These are phyloP conservation scores for Phaeosphaeriaceae sp. DNA, from an alignment of 2,329 filamentous ascomycete genomes.

Conservation along the genomic window DNA sequence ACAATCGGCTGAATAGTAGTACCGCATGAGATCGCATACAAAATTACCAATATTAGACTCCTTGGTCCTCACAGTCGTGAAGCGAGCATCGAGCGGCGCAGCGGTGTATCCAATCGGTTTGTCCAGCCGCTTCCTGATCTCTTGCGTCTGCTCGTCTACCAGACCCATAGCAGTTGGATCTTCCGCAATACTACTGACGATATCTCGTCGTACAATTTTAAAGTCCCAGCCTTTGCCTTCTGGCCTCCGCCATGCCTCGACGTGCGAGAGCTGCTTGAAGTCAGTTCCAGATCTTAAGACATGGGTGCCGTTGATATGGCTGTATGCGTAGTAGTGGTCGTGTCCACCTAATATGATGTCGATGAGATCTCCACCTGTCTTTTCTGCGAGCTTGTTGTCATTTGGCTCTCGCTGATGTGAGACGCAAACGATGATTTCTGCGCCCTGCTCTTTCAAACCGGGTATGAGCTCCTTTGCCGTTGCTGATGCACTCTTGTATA, in stretches of 20 bases:
- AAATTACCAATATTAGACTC: conserved; percentile 92
- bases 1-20: conserved; percentile 75
- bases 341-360: conserved; percentile 89
- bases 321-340: conserved; percentile 86
- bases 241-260: conserved; percentile 72
- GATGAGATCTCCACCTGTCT: conserved; percentile 71
- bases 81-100: conserved; percentile 82
- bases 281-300: conserved; percentile 87
- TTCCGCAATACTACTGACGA: conserved; percentile 71
- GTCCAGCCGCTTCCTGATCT: conserved; percentile 76
- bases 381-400: conserved; percentile 81
- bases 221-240: conserved; percentile 72
- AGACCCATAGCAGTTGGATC: conserved; percentile 67
- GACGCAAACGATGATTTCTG: conserved; percentile 81
- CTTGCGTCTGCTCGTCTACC: conserved; percentile 72
- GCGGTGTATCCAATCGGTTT: conserved; percentile 82
- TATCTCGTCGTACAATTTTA: conserved; percentile 75
- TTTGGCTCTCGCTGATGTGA: conserved; percentile 90
- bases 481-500: conserved; percentile 78
- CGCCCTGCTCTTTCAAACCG: conserved; percentile 73
- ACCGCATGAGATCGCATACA: conserved; percentile 88
- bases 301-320: conserved; percentile 77
- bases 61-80: conserved; percentile 75
- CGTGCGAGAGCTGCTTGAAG: conserved; percentile 90
- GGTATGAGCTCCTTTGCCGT: conserved; percentile 80